Percentiles rank a stretch among this genome's conserved stretches.
phyloP scores from a whole-genome alignment of 1,284 basidiomycete species.

The Leccinum huronense region DNA sequence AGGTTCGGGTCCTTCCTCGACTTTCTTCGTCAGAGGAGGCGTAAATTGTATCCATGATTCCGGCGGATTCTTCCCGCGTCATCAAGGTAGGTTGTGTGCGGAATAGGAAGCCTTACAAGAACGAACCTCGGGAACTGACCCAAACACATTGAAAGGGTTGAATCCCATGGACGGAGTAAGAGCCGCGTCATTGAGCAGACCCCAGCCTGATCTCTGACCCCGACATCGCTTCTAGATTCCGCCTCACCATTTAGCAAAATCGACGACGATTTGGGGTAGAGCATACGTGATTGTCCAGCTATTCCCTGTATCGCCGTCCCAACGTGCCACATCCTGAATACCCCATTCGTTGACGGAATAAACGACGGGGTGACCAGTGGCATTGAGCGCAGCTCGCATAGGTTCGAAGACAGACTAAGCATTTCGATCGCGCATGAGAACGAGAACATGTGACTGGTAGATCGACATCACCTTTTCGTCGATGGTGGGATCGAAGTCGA shows the following conservation, averaged over 20 bases:
- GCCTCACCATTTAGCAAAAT: too few relatives aligned
- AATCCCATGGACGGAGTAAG: too few relatives aligned
- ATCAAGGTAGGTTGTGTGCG: constrained; percentile 90
- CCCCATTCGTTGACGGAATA: constrained; percentile 60
- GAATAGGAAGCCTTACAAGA: constrained; percentile 74
- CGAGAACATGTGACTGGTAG: too few relatives aligned
- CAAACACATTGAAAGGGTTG: too few relatives aligned
- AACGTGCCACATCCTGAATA: constrained; percentile 44
- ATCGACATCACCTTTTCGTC: constrained; percentile 6
- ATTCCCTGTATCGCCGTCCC: too few relatives aligned
- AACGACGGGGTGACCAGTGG: constrained; percentile 47
- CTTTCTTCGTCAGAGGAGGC: constrained; percentile 66
- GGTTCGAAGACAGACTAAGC: neutral
- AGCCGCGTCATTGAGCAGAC: too few relatives aligned
- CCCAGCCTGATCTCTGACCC: too few relatives aligned
- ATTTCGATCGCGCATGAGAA: neutral
- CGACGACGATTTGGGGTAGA: too few relatives aligned
- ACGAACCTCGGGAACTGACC: neutral
- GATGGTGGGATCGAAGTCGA: constrained; percentile 3
- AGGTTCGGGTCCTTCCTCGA: constrained; percentile 48
- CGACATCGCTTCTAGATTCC: too few relatives aligned
- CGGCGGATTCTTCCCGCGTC: constrained; percentile 71
- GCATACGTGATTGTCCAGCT: too few relatives aligned
- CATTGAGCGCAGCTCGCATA: constrained; percentile 21
- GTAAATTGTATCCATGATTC: constrained; percentile 91